Evolutionary conservation across 805 yeast species (phyloP).

Genomic region (Kodamaea lidongshanica): DNA sequence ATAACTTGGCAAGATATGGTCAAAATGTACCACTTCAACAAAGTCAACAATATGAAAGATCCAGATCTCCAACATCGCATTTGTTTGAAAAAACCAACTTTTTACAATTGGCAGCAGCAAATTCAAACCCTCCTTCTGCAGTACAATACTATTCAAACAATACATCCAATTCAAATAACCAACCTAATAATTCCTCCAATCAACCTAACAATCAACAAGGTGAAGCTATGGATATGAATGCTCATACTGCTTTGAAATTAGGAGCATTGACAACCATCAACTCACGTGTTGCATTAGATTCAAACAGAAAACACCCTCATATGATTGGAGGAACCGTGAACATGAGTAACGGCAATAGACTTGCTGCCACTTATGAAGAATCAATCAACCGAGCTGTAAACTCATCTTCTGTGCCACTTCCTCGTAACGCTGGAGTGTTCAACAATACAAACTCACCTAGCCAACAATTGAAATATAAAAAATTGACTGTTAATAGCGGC

Average conservation of each 20-base stretch:
- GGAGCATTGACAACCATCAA: constrained; percentile 65
- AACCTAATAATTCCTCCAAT: constrained; percentile 9
- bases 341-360: constrained; percentile 12
- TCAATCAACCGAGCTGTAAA: constrained; percentile 31
- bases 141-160: constrained; percentile 8
- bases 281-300: constrained; percentile 45
- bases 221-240: constrained; percentile 18
- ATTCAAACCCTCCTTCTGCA: constrained; percentile 10
- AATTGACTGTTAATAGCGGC: constrained; percentile 2
- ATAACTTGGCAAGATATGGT: constrained; percentile 14
- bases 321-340: constrained; percentile 10
- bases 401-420: constrained; percentile 33
- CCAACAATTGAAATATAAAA: constrained; percentile 8
- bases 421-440: constrained; percentile 14
- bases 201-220: constrained; percentile 8
- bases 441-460: constrained; percentile 9
- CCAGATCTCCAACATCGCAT: constrained; percentile 37
- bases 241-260: constrained; percentile 48
- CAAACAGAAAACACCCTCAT: constrained; percentile 26
- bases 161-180: constrained; percentile 3
- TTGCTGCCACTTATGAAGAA: constrained; percentile 22
- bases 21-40: constrained; percentile 9
- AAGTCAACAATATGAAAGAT: constrained; percentile 23
- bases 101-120: constrained; percentile 29
- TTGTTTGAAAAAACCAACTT: constrained; percentile 40